Base-by-base conservation (phyloP, 208 protist genomes). In the Trypanosoma congolense region DNA sequence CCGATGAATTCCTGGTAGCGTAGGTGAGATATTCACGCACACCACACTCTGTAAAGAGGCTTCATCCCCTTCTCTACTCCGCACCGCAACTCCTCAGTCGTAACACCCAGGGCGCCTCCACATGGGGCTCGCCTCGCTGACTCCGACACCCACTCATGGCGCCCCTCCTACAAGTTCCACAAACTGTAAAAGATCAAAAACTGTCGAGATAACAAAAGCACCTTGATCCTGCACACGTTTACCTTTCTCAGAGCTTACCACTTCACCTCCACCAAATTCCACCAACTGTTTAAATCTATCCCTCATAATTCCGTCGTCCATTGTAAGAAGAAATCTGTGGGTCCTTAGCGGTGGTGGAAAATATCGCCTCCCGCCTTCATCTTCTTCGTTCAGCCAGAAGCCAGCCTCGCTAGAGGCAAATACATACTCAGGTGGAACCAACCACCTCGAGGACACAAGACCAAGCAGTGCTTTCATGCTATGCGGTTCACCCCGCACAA, bases 381-480 rank as follows among this genome's bases (percentile, higher is more conserved):
- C 77, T 43, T 60, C 52, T 64, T 93, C 86, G 36, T 93, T 80
- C 4, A 90, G 51, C 86, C 86, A 93, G 49, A 89, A 93, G 5
- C 86, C 86, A 5, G 70, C 80, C 31, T 73, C 46, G 9, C 30
- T 48, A 54, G 75, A 85, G 65, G 73, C 75, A 31, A 64, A 65
- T 29, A 93, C 58, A 70, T 93, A 93, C 62, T 88, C 75, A 2
- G 86, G 86, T 12, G 70, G 58, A 12, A 90, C 80, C 1, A 93
- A 66, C 79, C 80, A 90, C 67, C 78, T 85, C n/a, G 73, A 66
- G 2, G 67, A 65, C 25, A 93, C 86, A 10, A 90, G 65, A 21
- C 77, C 86, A 50, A 82, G 89, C 22, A 93, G 65, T 14, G 80
- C 86, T 73, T 93, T 93, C 24, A 90, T 77, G 25, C 80, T 90